Conservation (phyloP, 306 rosid genomes). For the Mimosa bimucronata region DNA sequence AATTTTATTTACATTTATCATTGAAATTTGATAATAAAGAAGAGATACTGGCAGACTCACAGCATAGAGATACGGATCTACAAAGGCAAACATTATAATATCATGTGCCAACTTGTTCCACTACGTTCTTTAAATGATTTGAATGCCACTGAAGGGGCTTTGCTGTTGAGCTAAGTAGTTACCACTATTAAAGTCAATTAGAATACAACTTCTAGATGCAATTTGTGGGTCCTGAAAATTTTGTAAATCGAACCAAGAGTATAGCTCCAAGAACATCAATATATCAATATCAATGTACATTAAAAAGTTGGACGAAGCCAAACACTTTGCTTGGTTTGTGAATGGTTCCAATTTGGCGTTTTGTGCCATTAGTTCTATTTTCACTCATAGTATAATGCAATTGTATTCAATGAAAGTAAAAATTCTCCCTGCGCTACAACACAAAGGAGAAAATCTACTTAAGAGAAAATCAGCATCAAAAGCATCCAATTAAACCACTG, state of each 20-base stretch:
- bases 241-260: conserved; percentile 8
- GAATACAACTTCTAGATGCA: neutral
- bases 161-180: conserved; percentile 6
- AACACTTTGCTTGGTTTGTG: neutral
- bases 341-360: neutral
- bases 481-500: neutral
- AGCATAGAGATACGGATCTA: conserved; percentile 7
- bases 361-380: neutral
- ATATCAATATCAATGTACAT: neutral
- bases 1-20: neutral
- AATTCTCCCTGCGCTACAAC: neutral
- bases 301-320: neutral
- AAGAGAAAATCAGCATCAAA: conserved; percentile 17
- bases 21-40: neutral
- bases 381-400: neutral
- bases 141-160: neutral
- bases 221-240: neutral
- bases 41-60: neutral
- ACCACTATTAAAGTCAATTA: conserved; percentile 5
- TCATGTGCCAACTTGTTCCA: conserved; percentile 15
- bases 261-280: conserved; percentile 15
- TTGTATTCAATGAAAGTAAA: neutral
- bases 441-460: neutral
- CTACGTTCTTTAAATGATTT: conserved; percentile 2
- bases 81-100: neutral